These are phyloP conservation scores for Yamagishiella unicocca DNA, from an alignment of 139 green algal genomes.

Conservation along the genomic window DNA sequence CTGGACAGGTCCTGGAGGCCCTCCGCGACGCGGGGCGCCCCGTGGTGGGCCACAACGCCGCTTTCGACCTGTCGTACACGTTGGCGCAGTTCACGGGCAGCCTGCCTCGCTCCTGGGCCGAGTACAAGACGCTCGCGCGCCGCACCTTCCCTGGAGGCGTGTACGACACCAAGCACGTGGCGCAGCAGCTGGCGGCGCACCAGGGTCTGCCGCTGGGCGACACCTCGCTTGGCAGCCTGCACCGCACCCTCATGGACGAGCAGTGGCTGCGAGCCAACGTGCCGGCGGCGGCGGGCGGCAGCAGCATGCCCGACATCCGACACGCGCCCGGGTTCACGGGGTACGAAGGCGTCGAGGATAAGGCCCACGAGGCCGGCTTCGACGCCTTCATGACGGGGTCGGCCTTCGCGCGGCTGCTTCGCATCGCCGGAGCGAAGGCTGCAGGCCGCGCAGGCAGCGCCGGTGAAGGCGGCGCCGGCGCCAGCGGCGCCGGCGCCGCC, in stretches of 20 bases:
- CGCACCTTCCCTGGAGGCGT: constrained; percentile 77
- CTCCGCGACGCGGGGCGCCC: constrained; percentile 65
- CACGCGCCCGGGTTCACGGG: constrained; percentile 45
- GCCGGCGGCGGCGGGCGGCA: not conserved
- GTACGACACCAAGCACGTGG: constrained; percentile 83
- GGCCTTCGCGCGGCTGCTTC: constrained; percentile 59
- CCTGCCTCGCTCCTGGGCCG: constrained; percentile 63
- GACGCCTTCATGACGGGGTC: constrained; percentile 87
- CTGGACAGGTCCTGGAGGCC: constrained; percentile 66
- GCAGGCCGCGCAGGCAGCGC: no score
- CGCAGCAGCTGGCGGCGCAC: constrained; percentile 15
- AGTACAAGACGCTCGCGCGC: constrained; percentile 63
- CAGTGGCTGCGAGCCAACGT: constrained; percentile 2
- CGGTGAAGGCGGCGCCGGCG: not conserved
- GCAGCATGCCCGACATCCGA: constrained; percentile 15
- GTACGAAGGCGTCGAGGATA: constrained; percentile 37
- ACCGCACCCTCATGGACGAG: constrained; percentile 22
- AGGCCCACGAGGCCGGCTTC: constrained; percentile 84
- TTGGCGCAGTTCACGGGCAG: constrained; percentile 67
- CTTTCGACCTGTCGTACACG: constrained; percentile 77
- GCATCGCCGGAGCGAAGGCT: constrained; percentile 24
- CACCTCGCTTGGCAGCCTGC: constrained; percentile 40
- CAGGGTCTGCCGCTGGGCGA: constrained; percentile 16
- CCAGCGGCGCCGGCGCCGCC: not conserved
- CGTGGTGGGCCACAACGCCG: constrained; percentile 78